Evolutionary conservation across 2,329 filamentous ascomycete genomes (phyloP).

Genomic region (Aspergillus fischeri): DNA sequence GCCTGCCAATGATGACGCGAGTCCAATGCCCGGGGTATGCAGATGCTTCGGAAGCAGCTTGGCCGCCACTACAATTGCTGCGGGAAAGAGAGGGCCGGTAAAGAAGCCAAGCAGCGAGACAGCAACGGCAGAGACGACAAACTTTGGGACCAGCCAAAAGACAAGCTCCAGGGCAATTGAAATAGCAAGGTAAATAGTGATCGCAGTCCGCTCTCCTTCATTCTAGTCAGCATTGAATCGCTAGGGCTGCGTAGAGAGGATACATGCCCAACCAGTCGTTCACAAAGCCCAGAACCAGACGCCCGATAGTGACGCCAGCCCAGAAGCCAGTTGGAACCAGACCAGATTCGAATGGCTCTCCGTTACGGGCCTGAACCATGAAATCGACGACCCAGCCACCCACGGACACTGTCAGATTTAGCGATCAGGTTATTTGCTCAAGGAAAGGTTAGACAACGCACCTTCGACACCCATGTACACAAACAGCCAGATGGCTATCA

Average conservation of each 20-base stretch:
- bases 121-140: constrained; percentile 54
- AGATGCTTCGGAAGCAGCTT: constrained; percentile 65
- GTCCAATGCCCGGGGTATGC: constrained; percentile 69
- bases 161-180: constrained; percentile 61
- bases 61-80: constrained; percentile 63
- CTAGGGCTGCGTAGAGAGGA: constrained; percentile 58
- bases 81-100: constrained; percentile 68
- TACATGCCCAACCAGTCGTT: constrained; percentile 56
- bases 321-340: constrained; percentile 71
- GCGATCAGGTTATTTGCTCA: neutral
- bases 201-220: constrained; percentile 63
- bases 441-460: constrained; percentile 5
- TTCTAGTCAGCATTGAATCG: constrained; percentile 21
- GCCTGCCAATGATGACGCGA: constrained; percentile 67
- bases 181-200: constrained; percentile 57
- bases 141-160: constrained; percentile 72
- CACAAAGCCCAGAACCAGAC: constrained; percentile 62
- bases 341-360: constrained; percentile 61
- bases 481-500: constrained; percentile 8
- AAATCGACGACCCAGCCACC: constrained; percentile 71
- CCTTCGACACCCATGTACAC: constrained; percentile 73
- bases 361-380: constrained; percentile 67
- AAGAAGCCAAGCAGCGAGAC: constrained; percentile 64
- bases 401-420: constrained; percentile 3
- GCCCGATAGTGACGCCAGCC: constrained; percentile 68